phyloP scores from a whole-genome alignment of 306 rosid genomes.

The Corylus americana region DNA sequence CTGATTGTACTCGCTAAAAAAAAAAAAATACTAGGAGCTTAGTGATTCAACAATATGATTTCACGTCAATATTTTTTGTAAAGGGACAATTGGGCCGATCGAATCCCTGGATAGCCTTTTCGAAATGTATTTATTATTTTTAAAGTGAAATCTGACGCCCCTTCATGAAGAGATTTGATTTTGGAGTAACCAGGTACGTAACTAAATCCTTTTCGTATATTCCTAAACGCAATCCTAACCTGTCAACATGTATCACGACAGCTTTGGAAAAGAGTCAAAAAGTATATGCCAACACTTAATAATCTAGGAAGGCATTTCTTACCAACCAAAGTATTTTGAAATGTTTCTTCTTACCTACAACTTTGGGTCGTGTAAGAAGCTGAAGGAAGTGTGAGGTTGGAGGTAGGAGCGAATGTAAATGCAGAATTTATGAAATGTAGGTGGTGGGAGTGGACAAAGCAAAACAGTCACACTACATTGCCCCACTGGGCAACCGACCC shows the following conservation, averaged over 20 bases:
- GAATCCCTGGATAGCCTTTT: neutral
- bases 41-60: conserved; percentile 28
- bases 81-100: neutral
- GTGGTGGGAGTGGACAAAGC: neutral
- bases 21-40: conserved; percentile 6
- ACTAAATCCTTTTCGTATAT: neutral
- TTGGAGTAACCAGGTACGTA: too few relatives aligned
- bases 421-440: too few relatives aligned
- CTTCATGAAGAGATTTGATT: too few relatives aligned
- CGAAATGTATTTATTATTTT: neutral
- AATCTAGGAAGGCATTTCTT: neutral
- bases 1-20: conserved; percentile 32
- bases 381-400: too few relatives aligned
- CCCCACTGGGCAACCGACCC: conserved; percentile 32
- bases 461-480: neutral
- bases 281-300: neutral
- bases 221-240: neutral
- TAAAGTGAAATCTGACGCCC: neutral
- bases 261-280: neutral
- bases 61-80: conserved; percentile 18
- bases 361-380: too few relatives aligned
- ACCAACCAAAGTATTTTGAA: neutral
- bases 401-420: too few relatives aligned
- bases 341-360: neutral
- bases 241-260: neutral